Conservation (phyloP, 2,329 filamentous ascomycete genomes). For the Verticillium klebahnii region DNA sequence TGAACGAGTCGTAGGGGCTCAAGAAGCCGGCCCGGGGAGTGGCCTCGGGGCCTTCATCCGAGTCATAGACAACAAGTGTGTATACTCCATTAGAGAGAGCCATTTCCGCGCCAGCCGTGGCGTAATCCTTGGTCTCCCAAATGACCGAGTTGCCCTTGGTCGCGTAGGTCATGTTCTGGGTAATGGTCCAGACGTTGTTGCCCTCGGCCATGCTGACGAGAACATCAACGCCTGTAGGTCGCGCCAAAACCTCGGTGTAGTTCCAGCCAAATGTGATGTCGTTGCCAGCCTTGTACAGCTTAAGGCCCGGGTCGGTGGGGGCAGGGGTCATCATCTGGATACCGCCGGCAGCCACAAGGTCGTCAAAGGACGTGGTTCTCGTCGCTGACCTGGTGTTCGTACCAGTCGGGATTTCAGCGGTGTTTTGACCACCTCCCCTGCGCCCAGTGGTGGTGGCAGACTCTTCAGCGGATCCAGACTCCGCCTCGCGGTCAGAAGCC, state of each 20-base stretch:
- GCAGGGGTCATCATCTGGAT: conserved; percentile 50
- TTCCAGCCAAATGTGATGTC: conserved; percentile 60
- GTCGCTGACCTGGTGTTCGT: conserved; percentile 20
- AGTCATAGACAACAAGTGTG: conserved; percentile 58
- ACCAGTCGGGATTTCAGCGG: conserved; percentile 23
- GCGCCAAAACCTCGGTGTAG: conserved; percentile 56
- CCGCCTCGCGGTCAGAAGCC: conserved; percentile 1
- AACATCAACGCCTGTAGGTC: conserved; percentile 57
- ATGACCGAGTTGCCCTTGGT: conserved; percentile 42
- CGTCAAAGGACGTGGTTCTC: conserved; percentile 35
- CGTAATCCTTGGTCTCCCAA: conserved; percentile 54
- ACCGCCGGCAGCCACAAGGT: conserved; percentile 42
- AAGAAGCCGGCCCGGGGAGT: conserved; percentile 52
- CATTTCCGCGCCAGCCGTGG: conserved; percentile 31
- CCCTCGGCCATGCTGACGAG: conserved; percentile 51
- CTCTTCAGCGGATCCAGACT: conserved; percentile 11
- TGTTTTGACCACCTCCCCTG: conserved; percentile 36
- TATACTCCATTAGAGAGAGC: conserved; percentile 52
- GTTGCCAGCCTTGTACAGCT: conserved; percentile 58
- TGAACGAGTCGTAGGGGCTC: conserved; percentile 40
- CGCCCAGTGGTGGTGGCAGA: conserved; percentile 18
- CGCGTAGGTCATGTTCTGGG: conserved; percentile 57
- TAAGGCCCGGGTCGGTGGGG: conserved; percentile 34
- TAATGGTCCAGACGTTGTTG: conserved; percentile 54
- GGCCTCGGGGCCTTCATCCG: conserved; percentile 46